Evolutionary conservation across 1,139 yeast species (phyloP), one percentile per base, ranked within the genome.

Genomic region (Nakaseomyces sp.): DNA sequence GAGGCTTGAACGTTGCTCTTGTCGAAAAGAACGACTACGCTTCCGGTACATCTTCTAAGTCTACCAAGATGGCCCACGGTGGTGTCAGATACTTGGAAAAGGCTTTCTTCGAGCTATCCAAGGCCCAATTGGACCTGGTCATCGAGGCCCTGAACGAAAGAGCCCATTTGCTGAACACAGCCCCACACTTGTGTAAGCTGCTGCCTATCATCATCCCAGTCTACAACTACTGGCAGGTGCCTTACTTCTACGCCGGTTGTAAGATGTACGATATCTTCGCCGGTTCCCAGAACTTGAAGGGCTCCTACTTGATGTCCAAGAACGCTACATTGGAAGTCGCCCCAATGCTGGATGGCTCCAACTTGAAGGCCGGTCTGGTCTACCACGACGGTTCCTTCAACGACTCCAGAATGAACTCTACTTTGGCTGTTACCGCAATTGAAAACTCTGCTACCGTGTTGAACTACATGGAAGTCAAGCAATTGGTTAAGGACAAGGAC

Each of bases 11-110:
- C 60, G 96, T 88, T 39, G 87, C 94, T 46, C 66, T 89, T 48
- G 74, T 89, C 50, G 97, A 89, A 66, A 81, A 82, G 60, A 79
- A 78, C 53, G 97, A 89, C 68, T 89, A 83, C 62, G 94, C 96
- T 9, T 72, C 88, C 10, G 96, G 95, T 40, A 89, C 97, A 13
- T 84, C 95, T 4, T 87, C 96, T 26, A 82, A 89, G 59, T 84
- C 95, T n/a, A 89, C 97, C 45, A 89, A 89, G 68, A 85, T 89
- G 80, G 95, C 95, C 38, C 97, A 89, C 63, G 97, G 97, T 52
- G 97, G 97, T 61, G 96, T 89, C 43, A 74, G 97, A 59, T 89
- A 89, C 67, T 75, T 89, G 61, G 97, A 89, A 66, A 89, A 89
- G 70, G 97, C 97, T 31, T 79, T 89, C 57, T 86, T 87, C 77